Conservation (phyloP, 2,329 filamentous ascomycete genomes). For the Penicillium aurantiogriseum region DNA sequence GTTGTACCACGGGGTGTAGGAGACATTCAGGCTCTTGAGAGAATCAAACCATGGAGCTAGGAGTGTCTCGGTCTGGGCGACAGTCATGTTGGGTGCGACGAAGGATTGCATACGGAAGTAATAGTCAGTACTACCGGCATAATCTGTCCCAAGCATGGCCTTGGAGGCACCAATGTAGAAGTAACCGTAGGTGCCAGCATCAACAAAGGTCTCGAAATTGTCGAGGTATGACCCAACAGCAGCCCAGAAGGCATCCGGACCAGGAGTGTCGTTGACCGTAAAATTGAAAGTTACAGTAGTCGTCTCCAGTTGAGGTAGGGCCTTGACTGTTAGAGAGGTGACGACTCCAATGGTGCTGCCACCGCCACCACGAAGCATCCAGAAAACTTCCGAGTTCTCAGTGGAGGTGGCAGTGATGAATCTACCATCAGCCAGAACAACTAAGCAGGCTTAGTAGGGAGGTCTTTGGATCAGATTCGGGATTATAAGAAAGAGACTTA, state of each 20-base stretch:
- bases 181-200: conserved; percentile 26
- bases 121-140: conserved; percentile 20
- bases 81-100: conserved; percentile 22
- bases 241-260: conserved; percentile 19
- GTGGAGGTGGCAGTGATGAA: conserved; percentile 23
- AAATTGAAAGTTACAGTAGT: conserved; percentile 27
- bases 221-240: conserved; percentile 19
- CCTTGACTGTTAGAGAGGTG: conserved; percentile 33
- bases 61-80: conserved; percentile 19
- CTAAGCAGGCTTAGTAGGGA: neutral
- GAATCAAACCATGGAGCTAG: conserved; percentile 22
- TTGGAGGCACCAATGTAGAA: conserved; percentile 22
- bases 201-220: conserved; percentile 21
- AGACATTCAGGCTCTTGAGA: conserved; percentile 19
- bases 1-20: conserved; percentile 23
- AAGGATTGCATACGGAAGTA: conserved; percentile 29
- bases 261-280: conserved; percentile 19
- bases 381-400: conserved; percentile 47
- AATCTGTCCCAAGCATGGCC: conserved; percentile 14
- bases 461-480: neutral
- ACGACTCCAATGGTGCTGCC: conserved; percentile 52
- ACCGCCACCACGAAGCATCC: conserved; percentile 55
- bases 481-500: neutral
- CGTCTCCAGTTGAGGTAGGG: conserved; percentile 18
- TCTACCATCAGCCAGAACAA: conserved; percentile 16